Conservation (phyloP, 1,139 yeast genomes). For the Candida sp. region DNA sequence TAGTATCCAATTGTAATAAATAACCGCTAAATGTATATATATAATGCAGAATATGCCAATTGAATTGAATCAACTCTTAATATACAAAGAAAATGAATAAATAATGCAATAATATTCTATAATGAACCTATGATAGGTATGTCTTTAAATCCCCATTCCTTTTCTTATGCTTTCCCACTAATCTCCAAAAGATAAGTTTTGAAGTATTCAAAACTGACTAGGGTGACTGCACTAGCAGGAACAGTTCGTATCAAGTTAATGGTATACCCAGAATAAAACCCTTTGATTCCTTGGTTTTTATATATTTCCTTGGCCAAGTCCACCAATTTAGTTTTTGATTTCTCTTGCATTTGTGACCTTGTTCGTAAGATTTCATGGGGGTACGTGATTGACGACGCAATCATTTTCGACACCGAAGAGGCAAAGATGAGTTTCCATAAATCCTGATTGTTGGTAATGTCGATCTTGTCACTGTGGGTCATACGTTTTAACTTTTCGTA, state of each 20-base stretch:
- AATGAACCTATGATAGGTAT: background rate
- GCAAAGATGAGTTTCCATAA: conserved; percentile 58
- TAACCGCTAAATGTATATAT: background rate
- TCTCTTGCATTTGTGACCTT: conserved; percentile 66
- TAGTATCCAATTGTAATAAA: background rate
- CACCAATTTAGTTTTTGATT: conserved; percentile 15
- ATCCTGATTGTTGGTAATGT: conserved; percentile 13
- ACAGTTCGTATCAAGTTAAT: conserved; percentile 88
- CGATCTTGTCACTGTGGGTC: conserved; percentile 29
- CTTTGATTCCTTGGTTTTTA: conserved; percentile 69
- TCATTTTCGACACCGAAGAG: conserved; percentile 80
- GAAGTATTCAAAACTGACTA: conserved; percentile 90
- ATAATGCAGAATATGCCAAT: background rate
- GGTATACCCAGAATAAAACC: conserved; percentile 87
- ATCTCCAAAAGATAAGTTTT: conserved; percentile 53
- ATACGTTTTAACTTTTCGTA: conserved; percentile 72
- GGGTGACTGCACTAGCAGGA: conserved; percentile 92
- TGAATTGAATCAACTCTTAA: background rate
- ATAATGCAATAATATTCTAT: background rate
- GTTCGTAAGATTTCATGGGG: conserved; percentile 97
- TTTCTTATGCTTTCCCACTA: conserved; percentile 19
- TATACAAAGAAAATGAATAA: conserved; percentile 1
- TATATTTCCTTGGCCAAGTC: conserved; percentile 45
- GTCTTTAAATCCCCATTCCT: background rate
- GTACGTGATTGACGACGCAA: conserved; percentile 86